Evolutionary conservation across 129 eudicot genomes (phyloP).

Genomic region (Helichrysum umbraculigerum): DNA sequence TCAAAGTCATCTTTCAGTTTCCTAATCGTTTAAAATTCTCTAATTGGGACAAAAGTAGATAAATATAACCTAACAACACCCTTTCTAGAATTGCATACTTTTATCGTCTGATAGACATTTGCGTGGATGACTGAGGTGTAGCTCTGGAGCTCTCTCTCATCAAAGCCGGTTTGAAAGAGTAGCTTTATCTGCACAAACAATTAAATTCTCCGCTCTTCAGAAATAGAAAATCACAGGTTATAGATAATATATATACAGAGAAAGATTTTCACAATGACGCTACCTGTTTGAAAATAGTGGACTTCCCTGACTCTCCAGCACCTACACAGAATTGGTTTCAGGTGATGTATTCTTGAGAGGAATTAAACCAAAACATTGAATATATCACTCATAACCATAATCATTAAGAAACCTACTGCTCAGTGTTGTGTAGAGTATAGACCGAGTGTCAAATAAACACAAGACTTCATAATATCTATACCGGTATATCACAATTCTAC

Average conservation of each 20-base stretch:
- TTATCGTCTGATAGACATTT: constrained; percentile 94
- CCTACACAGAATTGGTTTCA: constrained; percentile 39
- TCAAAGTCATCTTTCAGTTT: constrained; percentile 12
- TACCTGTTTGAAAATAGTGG: constrained; percentile 98
- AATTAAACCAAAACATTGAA: constrained; percentile 12
- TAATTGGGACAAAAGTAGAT: constrained; percentile 28
- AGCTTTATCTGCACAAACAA: constrained; percentile 80
- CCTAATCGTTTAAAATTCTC: constrained; percentile 14
- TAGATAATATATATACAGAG: not conserved
- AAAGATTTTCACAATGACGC: not conserved
- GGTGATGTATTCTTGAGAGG: constrained; percentile 5
- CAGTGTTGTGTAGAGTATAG: no score
- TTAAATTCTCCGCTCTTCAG: constrained; percentile 1
- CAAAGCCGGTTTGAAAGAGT: constrained; percentile 90
- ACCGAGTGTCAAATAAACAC: no score
- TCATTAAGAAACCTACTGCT: not conserved
- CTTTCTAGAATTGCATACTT: constrained; percentile 88
- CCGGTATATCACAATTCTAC: not conserved
- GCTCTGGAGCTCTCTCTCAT: constrained; percentile 84
- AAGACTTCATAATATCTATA: not conserved
- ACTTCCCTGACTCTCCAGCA: constrained; percentile 98
- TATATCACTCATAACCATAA: not conserved
- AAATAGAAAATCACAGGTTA: not conserved
- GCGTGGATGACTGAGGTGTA: constrained; percentile 92
- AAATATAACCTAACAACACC: constrained; percentile 68